These are phyloP conservation scores for Danielia oregonensis DNA, from an alignment of 805 yeast genomes.

Conservation along the genomic window DNA sequence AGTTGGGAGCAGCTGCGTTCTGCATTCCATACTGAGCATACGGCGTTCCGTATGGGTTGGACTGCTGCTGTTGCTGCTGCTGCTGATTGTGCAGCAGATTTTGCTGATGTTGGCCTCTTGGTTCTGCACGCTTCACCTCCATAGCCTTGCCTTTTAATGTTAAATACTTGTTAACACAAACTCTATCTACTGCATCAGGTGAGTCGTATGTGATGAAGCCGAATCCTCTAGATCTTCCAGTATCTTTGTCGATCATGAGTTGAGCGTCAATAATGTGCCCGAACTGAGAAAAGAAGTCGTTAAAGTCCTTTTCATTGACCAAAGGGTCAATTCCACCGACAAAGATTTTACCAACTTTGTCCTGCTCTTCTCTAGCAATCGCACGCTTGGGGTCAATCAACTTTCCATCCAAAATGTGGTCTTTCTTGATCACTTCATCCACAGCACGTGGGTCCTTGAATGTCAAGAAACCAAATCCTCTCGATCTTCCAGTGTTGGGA, in stretches of 20 bases:
- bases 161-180: conserved; percentile 75
- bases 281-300: conserved; percentile 77
- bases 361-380: conserved; percentile 95
- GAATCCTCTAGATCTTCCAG: conserved; percentile 95
- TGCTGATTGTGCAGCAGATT: conserved; percentile 22
- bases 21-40: conserved; percentile 16
- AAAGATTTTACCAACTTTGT: conserved; percentile 91
- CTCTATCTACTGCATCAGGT: conserved; percentile 89
- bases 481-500: conserved; percentile 75
- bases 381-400: conserved; percentile 97
- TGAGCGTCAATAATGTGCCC: conserved; percentile 95
- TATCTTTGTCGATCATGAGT: conserved; percentile 94
- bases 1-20: conserved; percentile 9
- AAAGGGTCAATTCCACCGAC: conserved; percentile 96
- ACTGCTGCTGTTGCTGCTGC: conserved; percentile 23
- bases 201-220: conserved; percentile 96
- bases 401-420: conserved; percentile 90
- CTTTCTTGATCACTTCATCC: conserved; percentile 78
- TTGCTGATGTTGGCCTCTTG: conserved; percentile 64
- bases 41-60: conserved; percentile 24
- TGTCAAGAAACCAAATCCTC: conserved; percentile 94
- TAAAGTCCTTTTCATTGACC: conserved; percentile 87
- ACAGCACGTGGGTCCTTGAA: conserved; percentile 80
- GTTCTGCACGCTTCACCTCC: conserved; percentile 83
- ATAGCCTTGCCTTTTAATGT: conserved; percentile 81